These are phyloP conservation scores for Schizosaccharomyces lindneri DNA, from an alignment of 805 yeast species.

Conservation along the genomic window DNA sequence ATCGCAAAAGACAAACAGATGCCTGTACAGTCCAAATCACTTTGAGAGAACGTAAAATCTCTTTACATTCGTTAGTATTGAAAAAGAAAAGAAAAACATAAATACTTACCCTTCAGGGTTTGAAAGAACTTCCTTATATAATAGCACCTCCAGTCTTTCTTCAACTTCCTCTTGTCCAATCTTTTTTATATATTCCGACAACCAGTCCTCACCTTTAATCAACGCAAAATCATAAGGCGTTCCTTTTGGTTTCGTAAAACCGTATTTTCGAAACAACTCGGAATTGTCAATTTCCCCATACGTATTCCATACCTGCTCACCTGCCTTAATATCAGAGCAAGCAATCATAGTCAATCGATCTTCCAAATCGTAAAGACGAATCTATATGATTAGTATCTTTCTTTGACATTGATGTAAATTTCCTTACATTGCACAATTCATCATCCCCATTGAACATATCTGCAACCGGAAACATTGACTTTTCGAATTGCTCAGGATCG, in stretches of 20 bases:
- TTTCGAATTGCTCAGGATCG: slow-evolving; percentile 13
- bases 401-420: not conserved
- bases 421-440: slow-evolving; percentile 37
- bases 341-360: slow-evolving; percentile 44
- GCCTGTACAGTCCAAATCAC: not conserved
- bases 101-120: not conserved
- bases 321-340: slow-evolving; percentile 29
- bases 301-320: slow-evolving; percentile 63
- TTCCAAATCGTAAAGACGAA: slow-evolving; percentile 7
- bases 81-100: not conserved
- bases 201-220: not conserved
- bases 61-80: not conserved
- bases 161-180: not conserved
- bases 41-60: not conserved
- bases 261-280: slow-evolving; percentile 76
- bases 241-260: slow-evolving; percentile 57
- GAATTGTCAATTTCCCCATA: slow-evolving; percentile 80
- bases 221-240: not conserved
- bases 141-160: not conserved
- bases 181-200: not conserved
- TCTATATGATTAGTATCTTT: slow-evolving; percentile 8
- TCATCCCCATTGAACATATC: slow-evolving; percentile 80
- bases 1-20: not conserved
- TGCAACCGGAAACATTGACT: slow-evolving; percentile 83
- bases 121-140: not conserved